phyloP scores from a whole-genome alignment of 2,329 filamentous ascomycete species.

The Penicillium sclerotigenum region DNA sequence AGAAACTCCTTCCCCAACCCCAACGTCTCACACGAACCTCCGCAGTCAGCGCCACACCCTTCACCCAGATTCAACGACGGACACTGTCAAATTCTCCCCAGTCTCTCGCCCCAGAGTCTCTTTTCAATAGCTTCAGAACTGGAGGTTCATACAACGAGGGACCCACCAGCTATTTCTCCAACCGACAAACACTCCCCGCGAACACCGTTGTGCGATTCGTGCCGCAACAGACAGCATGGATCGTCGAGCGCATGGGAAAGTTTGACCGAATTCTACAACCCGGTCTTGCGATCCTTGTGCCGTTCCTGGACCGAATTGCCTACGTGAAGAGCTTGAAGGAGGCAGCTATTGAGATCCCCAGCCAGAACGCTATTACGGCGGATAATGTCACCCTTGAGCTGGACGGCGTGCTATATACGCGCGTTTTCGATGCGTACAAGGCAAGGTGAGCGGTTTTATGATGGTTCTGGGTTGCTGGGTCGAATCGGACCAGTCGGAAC shows the following conservation, averaged over 20 bases:
- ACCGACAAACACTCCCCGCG: slow-evolving; percentile 67
- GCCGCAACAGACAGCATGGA: slow-evolving; percentile 99
- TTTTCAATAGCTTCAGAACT: slow-evolving; percentile 31
- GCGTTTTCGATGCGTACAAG: slow-evolving; percentile 97
- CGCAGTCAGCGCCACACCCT: slow-evolving; percentile 13
- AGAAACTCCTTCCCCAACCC: slow-evolving; percentile 24
- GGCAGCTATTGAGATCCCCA: slow-evolving; percentile 91
- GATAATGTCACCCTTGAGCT: slow-evolving; percentile 97
- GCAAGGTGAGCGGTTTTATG: slow-evolving; percentile 64
- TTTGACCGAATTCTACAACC: slow-evolving; percentile 92
- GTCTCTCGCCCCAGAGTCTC: slow-evolving; percentile 31
- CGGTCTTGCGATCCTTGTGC: slow-evolving; percentile 81
- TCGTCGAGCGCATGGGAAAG: slow-evolving; percentile 98
- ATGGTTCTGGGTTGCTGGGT: not conserved
- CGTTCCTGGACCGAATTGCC: slow-evolving; percentile 90
- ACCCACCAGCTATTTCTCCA: slow-evolving; percentile 73
- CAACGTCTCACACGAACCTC: slow-evolving; percentile 23
- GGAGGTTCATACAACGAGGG: slow-evolving; percentile 30
- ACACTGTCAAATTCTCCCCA: slow-evolving; percentile 32
- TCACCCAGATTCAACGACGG: slow-evolving; percentile 28
- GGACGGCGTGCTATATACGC: slow-evolving; percentile 90
- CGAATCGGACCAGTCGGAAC: slow-evolving; percentile 1
- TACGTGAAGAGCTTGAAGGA: slow-evolving; percentile 99
- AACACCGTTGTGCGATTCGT: slow-evolving; percentile 97
- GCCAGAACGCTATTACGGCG: slow-evolving; percentile 94